phyloP scores from a whole-genome alignment of 352 stramenopile species.

The Aphanomyces invadans region DNA sequence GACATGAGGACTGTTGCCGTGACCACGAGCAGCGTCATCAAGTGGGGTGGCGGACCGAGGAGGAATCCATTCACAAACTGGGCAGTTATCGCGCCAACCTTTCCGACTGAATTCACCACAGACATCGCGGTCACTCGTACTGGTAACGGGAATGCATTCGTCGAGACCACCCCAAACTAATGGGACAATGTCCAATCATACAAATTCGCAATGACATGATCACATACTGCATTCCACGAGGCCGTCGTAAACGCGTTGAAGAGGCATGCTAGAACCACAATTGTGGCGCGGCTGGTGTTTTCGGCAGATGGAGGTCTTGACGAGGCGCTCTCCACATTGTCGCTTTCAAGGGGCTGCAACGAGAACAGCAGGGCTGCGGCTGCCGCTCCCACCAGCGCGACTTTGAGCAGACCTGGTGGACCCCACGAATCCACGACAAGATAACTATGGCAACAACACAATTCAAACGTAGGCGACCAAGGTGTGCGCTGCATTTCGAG shows the following conservation, averaged over 20 bases:
- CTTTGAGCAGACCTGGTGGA: constrained; percentile 53
- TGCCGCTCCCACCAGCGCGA: constrained; percentile 57
- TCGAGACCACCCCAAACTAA: constrained; percentile 83
- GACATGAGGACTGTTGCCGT: constrained; percentile 65
- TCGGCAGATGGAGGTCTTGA: too few species aligned
- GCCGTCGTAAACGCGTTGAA: constrained; percentile 88
- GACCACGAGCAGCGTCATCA: constrained; percentile 68
- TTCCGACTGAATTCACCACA: constrained; percentile 79
- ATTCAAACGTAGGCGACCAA: too few species aligned
- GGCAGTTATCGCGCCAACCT: constrained; percentile 82
- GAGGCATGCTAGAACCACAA: constrained; percentile 82
- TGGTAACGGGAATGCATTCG: constrained; percentile 83
- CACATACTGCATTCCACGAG: constrained; percentile 82
- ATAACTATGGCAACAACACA: constrained; percentile 33
- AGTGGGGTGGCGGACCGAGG: constrained; percentile 62
- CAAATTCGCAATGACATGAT: too few species aligned
- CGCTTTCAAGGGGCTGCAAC: constrained; percentile 56
- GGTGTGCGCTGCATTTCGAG: too few species aligned
- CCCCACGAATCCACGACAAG: constrained; percentile 69
- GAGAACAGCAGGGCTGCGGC: constrained; percentile 70
- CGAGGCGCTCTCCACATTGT: too few species aligned
- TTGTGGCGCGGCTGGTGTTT: constrained; percentile 34
- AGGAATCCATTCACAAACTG: constrained; percentile 89
- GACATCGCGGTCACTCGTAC: constrained; percentile 86
- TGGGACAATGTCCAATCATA: too few species aligned